Conservation (phyloP, 2,329 filamentous ascomycete genomes). For the Lojkania enalia region DNA sequence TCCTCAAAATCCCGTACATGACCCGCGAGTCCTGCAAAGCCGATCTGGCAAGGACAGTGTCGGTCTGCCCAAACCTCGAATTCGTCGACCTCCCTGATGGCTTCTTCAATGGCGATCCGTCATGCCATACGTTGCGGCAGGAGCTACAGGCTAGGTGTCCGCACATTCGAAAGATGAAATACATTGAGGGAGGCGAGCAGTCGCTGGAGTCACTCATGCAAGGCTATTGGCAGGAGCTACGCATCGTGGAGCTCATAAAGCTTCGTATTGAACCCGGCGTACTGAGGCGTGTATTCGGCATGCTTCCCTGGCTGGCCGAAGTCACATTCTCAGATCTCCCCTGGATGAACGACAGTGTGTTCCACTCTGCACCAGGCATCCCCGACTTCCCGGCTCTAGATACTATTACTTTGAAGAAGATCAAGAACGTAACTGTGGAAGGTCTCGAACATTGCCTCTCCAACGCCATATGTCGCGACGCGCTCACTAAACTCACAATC, state of each 20-base stretch:
- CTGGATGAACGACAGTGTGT: slow-evolving; percentile 76
- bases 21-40: slow-evolving; percentile 83
- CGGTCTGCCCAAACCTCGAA: slow-evolving; percentile 79
- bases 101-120: slow-evolving; percentile 78
- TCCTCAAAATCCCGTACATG: slow-evolving; percentile 93
- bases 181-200: slow-evolving; percentile 74
- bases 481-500: slow-evolving; percentile 70
- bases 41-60: slow-evolving; percentile 82
- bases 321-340: slow-evolving; percentile 72
- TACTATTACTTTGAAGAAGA: slow-evolving; percentile 72
- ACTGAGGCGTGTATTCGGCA: slow-evolving; percentile 71
- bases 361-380: slow-evolving; percentile 66
- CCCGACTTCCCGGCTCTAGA: slow-evolving; percentile 75
- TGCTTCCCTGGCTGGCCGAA: slow-evolving; percentile 68
- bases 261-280: slow-evolving; percentile 71
- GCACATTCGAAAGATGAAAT: slow-evolving; percentile 87
- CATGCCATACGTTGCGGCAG: slow-evolving; percentile 74
- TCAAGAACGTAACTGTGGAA: slow-evolving; percentile 69
- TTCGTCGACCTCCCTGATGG: slow-evolving; percentile 92
- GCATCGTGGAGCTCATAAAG: slow-evolving; percentile 71
- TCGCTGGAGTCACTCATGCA: slow-evolving; percentile 71
- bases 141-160: slow-evolving; percentile 84
- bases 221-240: slow-evolving; percentile 70
- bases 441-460: slow-evolving; percentile 73
- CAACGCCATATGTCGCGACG: slow-evolving; percentile 56